Conservation (phyloP, 768 basidiomycete species). For the Trametes sanguinea region DNA sequence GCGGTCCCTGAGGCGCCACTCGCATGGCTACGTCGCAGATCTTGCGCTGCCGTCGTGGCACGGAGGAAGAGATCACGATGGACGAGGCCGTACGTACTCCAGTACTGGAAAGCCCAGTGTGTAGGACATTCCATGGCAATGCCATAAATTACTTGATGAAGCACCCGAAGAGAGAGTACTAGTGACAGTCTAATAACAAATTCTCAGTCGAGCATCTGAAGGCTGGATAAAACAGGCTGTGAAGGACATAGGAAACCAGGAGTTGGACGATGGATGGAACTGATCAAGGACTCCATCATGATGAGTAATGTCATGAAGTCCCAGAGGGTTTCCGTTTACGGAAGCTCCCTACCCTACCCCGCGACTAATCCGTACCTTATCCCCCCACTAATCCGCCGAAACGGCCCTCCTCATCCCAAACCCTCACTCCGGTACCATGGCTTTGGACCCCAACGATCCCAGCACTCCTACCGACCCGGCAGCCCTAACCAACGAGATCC, state of each 20-base stretch:
- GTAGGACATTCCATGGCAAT: too few species aligned
- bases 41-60: not conserved
- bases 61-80: not conserved
- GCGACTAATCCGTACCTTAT: not conserved
- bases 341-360: not conserved
- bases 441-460: not conserved
- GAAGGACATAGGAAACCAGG: too few species aligned
- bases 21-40: not conserved
- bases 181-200: too few species aligned
- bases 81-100: too few species aligned
- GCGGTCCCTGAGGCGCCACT: not conserved
- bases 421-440: not conserved
- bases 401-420: not conserved
- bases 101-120: too few species aligned
- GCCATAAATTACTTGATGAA: too few species aligned
- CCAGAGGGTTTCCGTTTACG: not conserved
- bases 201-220: too few species aligned
- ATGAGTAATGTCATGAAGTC: not conserved
- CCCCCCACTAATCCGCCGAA: not conserved
- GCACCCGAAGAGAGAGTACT: too few species aligned
- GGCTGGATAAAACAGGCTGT: too few species aligned
- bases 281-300: too few species aligned
- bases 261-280: too few species aligned
- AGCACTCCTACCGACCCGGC: not conserved
- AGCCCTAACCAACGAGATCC: not conserved